phyloP scores from a whole-genome alignment of 495 filamentous ascomycete species.

The Viridothelium virens region DNA sequence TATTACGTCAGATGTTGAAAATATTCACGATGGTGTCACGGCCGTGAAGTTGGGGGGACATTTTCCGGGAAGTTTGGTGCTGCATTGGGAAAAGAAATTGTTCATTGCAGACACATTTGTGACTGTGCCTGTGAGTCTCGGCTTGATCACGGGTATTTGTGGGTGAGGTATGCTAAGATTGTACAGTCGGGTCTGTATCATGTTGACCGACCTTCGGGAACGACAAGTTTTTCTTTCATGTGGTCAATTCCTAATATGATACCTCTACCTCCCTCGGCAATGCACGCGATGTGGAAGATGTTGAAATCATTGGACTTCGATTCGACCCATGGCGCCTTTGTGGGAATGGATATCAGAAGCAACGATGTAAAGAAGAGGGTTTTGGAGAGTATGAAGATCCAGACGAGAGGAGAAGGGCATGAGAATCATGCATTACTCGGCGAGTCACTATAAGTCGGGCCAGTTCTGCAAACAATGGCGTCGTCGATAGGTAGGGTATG shows the following conservation, averaged over 20 bases:
- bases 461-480: not conserved
- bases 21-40: conserved; percentile 47
- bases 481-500: not conserved
- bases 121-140: conserved; percentile 50
- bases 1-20: conserved; percentile 36
- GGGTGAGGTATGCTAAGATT: conserved; percentile 13
- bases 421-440: conserved; percentile 40
- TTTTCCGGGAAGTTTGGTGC: conserved; percentile 61
- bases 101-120: conserved; percentile 66
- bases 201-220: conserved; percentile 45
- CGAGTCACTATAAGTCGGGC: conserved; percentile 21
- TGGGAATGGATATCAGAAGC: conserved; percentile 51
- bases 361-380: conserved; percentile 52
- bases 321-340: conserved; percentile 59
- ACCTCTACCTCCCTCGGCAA: conserved; percentile 52
- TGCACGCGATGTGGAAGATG: conserved; percentile 45
- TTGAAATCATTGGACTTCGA: conserved; percentile 52
- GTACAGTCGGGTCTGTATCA: conserved; percentile 32
- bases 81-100: conserved; percentile 50
- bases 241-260: conserved; percentile 79
- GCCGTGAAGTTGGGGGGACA: conserved; percentile 64
- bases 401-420: conserved; percentile 51
- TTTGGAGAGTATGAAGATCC: conserved; percentile 68
- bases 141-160: conserved; percentile 1
- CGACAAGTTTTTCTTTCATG: conserved; percentile 63